phyloP scores from a whole-genome alignment of 2,329 filamentous ascomycete species.

The Bertia moriformis region DNA sequence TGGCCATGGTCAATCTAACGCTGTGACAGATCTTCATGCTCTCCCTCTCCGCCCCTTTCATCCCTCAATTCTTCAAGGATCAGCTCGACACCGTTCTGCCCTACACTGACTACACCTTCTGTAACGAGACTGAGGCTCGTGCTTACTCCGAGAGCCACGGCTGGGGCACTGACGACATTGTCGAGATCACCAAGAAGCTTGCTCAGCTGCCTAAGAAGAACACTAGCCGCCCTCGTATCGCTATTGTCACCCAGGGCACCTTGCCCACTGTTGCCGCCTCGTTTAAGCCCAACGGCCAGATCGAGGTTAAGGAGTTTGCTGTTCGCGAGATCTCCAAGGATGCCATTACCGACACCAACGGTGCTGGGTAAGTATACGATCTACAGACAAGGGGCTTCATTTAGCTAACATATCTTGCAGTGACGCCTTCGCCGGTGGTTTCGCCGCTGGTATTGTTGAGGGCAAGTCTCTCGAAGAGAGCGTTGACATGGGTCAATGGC shows the following conservation, averaged over 20 bases:
- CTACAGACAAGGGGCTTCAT: neutral
- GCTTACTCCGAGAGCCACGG: conserved; percentile 52
- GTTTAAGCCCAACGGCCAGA: conserved; percentile 19
- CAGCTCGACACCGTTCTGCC: conserved; percentile 50
- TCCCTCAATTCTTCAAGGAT: conserved; percentile 65
- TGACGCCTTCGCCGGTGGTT: conserved; percentile 63
- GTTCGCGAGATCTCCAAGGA: conserved; percentile 46
- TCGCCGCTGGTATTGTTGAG: conserved; percentile 54
- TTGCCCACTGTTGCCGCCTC: conserved; percentile 51
- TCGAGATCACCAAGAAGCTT: conserved; percentile 53
- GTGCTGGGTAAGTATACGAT: conserved; percentile 33
- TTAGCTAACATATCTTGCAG: neutral
- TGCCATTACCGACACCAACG: conserved; percentile 60
- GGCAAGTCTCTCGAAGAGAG: conserved; percentile 46
- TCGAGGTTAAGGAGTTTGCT: conserved; percentile 40
- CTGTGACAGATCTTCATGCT: conserved; percentile 44
- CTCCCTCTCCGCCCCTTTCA: conserved; percentile 61
- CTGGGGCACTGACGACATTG: conserved; percentile 44
- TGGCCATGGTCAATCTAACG: no score
- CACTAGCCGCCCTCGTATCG: conserved; percentile 44
- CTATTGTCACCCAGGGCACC: conserved; percentile 63
- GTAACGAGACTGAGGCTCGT: conserved; percentile 60
- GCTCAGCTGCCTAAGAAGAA: conserved; percentile 59
- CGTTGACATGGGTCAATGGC: conserved; percentile 62
- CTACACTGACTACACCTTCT: conserved; percentile 61